Percentiles rank a stretch among this genome's conserved stretches.
These are phyloP conservation scores for Fusarium liriodendri DNA, from an alignment of 2,329 filamentous ascomycete genomes.

Conservation along the genomic window DNA sequence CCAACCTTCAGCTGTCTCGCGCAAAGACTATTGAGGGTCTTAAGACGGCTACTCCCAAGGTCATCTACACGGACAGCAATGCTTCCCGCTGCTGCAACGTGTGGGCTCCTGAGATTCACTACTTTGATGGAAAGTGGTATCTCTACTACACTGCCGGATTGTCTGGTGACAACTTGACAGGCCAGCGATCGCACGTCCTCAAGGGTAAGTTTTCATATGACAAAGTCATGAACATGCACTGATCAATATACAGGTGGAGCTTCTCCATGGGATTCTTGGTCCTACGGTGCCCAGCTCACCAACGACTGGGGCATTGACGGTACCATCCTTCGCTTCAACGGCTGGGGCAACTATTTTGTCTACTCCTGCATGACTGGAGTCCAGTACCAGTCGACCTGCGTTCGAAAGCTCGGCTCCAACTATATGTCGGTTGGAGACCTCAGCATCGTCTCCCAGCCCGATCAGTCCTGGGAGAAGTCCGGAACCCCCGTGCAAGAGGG, in stretches of 20 bases:
- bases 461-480: slow-evolving; percentile 61
- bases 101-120: slow-evolving; percentile 69
- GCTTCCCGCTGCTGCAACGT: slow-evolving; percentile 64
- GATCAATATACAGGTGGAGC: slow-evolving; percentile 54
- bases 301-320: slow-evolving; percentile 66
- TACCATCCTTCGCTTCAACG: slow-evolving; percentile 60
- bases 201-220: slow-evolving; percentile 50
- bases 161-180: slow-evolving; percentile 54
- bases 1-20: slow-evolving; percentile 64
- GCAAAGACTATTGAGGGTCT: slow-evolving; percentile 65
- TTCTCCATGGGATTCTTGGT: slow-evolving; percentile 63
- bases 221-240: not conserved
- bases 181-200: slow-evolving; percentile 64
- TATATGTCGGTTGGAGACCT: slow-evolving; percentile 55
- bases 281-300: slow-evolving; percentile 60
- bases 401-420: slow-evolving; percentile 54
- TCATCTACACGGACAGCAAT: slow-evolving; percentile 61
- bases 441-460: slow-evolving; percentile 62
- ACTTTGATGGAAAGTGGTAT: slow-evolving; percentile 61
- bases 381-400: slow-evolving; percentile 51
- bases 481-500: slow-evolving; percentile 66
- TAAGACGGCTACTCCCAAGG: slow-evolving; percentile 63
- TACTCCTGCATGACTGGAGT: slow-evolving; percentile 63
- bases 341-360: slow-evolving; percentile 62
- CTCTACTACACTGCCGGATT: slow-evolving; percentile 68